Evolutionary conservation across 78 protist genomes (phyloP).

Genomic region (Blattamonas nauphoetae): DNA sequence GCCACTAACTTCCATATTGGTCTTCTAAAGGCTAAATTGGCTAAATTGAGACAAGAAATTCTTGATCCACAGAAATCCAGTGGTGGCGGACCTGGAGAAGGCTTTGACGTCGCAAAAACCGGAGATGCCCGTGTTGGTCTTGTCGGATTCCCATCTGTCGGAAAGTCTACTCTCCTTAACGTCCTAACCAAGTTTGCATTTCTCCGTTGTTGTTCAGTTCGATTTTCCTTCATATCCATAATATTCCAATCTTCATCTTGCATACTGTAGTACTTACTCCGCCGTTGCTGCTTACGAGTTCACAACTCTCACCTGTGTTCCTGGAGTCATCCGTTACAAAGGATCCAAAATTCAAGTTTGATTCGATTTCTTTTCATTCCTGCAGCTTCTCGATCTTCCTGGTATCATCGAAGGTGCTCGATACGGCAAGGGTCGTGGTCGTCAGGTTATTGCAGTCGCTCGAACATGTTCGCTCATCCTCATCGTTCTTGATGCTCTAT

Average conservation of each 20-base stretch:
- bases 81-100: slow-evolving; percentile 54
- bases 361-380: slow-evolving; percentile 62
- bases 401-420: slow-evolving; percentile 74
- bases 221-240: neutral
- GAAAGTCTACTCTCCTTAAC: slow-evolving; percentile 90
- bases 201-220: too few relatives aligned
- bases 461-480: slow-evolving; percentile 88
- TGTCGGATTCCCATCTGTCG: slow-evolving; percentile 95
- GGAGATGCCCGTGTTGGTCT: slow-evolving; percentile 60
- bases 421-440: slow-evolving; percentile 96
- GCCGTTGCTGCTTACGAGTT: slow-evolving; percentile 92
- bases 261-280: neutral
- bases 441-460: slow-evolving; percentile 85
- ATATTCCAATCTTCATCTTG: too few relatives aligned
- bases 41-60: slow-evolving; percentile 60
- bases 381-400: neutral
- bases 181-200: slow-evolving; percentile 40
- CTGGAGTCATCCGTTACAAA: slow-evolving; percentile 78
- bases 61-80: neutral
- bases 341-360: slow-evolving; percentile 88
- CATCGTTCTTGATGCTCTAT: slow-evolving; percentile 85
- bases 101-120: slow-evolving; percentile 78
- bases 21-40: slow-evolving; percentile 76
- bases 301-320: slow-evolving; percentile 97
- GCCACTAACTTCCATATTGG: slow-evolving; percentile 79